Conservation (phyloP, 148 eudicot species). For the Fallopia convolvulus region DNA sequence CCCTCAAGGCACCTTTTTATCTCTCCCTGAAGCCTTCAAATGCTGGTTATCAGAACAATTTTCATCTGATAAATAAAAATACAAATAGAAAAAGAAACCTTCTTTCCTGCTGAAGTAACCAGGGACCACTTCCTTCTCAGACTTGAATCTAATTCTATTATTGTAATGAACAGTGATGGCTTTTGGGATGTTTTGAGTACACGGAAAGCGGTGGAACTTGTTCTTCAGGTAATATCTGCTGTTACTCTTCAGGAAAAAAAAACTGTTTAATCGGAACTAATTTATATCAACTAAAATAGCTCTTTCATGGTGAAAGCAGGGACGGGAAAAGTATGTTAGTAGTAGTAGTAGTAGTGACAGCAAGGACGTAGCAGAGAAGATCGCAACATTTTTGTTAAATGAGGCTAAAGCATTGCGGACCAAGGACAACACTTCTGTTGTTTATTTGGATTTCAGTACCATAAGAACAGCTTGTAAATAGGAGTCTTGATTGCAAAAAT, state of each 20-base stretch:
- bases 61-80: not conserved
- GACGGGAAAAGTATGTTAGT: conserved; percentile 42
- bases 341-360: conserved; percentile 18
- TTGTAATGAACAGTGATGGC: conserved; percentile 63
- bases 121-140: not conserved
- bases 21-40: not conserved
- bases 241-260: not conserved
- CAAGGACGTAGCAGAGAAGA: conserved; percentile 52
- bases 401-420: conserved; percentile 87
- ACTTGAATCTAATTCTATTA: not conserved
- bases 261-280: not conserved
- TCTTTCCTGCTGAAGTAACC: not conserved
- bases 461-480: conserved; percentile 43
- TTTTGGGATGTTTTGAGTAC: conserved; percentile 88
- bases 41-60: not conserved
- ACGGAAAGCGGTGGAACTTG: conserved; percentile 77
- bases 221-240: conserved; percentile 50
- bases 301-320: conserved; percentile 30
- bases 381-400: conserved; percentile 57
- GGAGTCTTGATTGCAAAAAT: conserved; percentile 18
- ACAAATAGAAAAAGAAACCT: not conserved
- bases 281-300: not conserved
- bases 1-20: not conserved
- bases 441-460: conserved; percentile 65
- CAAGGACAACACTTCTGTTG: conserved; percentile 90